phyloP scores from a whole-genome alignment of 2,329 filamentous ascomycete genomes.

The Hypoxylon sp. region DNA sequence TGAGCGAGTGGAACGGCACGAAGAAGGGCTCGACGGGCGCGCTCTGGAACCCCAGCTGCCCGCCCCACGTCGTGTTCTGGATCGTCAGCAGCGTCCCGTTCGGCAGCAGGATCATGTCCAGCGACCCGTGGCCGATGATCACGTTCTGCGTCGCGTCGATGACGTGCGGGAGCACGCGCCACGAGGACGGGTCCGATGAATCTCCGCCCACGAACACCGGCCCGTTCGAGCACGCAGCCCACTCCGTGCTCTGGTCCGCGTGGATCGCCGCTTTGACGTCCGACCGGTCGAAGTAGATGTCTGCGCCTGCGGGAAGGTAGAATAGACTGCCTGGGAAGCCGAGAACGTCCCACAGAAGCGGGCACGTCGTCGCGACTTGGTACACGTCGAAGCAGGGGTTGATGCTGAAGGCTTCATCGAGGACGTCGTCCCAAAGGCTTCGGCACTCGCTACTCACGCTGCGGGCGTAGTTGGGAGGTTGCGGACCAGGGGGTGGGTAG shows the following conservation, averaged over 20 bases:
- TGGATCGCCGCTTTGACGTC: slow-evolving; percentile 80
- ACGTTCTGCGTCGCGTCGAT: slow-evolving; percentile 82
- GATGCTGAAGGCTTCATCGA: slow-evolving; percentile 60
- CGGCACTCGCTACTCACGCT: slow-evolving; percentile 65
- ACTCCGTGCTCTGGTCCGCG: slow-evolving; percentile 63
- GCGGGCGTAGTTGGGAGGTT: slow-evolving; percentile 64
- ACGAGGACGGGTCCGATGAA: slow-evolving; percentile 67
- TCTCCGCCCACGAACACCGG: slow-evolving; percentile 63
- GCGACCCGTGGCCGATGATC: slow-evolving; percentile 79
- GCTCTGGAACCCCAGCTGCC: slow-evolving; percentile 76
- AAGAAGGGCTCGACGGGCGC: slow-evolving; percentile 75
- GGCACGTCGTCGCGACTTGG: slow-evolving; percentile 76
- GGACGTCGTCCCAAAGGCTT: slow-evolving; percentile 68
- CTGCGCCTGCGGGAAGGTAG: slow-evolving; percentile 74
- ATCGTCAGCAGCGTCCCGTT: slow-evolving; percentile 80
- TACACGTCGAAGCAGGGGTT: slow-evolving; percentile 83
- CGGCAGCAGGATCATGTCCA: slow-evolving; percentile 77
- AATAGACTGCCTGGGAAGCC: slow-evolving; percentile 71
- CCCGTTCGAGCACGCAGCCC: slow-evolving; percentile 48
- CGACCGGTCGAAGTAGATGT: slow-evolving; percentile 78
- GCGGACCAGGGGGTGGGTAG: slow-evolving; percentile 73
- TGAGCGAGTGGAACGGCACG: slow-evolving; percentile 74
- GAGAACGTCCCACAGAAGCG: slow-evolving; percentile 73
- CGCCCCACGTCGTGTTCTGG: slow-evolving; percentile 87
- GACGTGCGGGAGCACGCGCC: slow-evolving; percentile 75